phyloP scores from a whole-genome alignment of 768 basidiomycete species.

The Lactarius pseudohatsudake region DNA sequence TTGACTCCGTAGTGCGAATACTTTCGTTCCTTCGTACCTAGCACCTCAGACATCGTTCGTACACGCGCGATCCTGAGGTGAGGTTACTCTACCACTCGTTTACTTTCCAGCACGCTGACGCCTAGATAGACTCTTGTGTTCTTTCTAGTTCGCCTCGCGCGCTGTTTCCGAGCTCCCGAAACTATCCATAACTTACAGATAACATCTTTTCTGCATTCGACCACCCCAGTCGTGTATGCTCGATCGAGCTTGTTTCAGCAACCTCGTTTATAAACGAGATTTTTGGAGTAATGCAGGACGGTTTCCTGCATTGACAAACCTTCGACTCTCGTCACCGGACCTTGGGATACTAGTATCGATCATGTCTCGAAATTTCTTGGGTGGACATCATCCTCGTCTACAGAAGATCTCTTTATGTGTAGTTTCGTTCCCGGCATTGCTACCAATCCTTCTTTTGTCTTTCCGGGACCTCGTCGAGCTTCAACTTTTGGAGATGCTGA shows the following conservation, averaged over 20 bases:
- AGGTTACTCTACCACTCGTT: too few relatives aligned
- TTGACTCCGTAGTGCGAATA: too few relatives aligned
- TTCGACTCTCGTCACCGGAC: background rate
- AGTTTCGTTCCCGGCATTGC: background rate
- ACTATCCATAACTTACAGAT: too few relatives aligned
- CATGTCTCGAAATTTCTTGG: background rate
- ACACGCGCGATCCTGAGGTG: too few relatives aligned
- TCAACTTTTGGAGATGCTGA: background rate
- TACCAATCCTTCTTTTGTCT: background rate
- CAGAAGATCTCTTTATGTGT: background rate
- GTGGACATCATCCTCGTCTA: background rate
- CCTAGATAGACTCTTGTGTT: too few relatives aligned
- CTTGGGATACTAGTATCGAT: background rate
- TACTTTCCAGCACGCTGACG: too few relatives aligned
- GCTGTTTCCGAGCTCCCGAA: too few relatives aligned
- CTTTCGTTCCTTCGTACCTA: too few relatives aligned
- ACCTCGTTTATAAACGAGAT: background rate
- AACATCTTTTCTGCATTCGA: conserved; percentile 3
- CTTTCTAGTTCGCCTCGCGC: too few relatives aligned
- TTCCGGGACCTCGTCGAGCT: background rate
- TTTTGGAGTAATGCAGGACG: background rate
- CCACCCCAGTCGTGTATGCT: background rate
- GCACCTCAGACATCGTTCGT: too few relatives aligned
- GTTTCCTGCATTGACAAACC: background rate
- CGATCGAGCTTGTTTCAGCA: background rate